phyloP scores from a whole-genome alignment of 805 yeast genomes.

The Yarrowia alimentaria region DNA sequence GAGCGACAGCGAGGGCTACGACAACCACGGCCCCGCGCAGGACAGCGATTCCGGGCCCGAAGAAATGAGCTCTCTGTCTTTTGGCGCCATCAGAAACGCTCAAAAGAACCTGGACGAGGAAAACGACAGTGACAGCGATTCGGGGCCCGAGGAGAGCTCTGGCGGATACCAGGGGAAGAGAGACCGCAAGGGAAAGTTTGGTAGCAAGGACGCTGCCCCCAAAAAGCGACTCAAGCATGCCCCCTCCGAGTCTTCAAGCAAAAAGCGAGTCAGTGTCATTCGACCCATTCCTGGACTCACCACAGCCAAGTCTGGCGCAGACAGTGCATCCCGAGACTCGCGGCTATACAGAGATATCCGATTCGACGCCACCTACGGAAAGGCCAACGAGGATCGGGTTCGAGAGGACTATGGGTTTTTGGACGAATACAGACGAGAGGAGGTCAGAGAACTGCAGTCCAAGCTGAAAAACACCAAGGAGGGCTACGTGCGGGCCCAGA shows the following conservation, averaged over 20 bases:
- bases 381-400: conserved; percentile 63
- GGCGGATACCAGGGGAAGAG: conserved; percentile 31
- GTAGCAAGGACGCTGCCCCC: conserved; percentile 14
- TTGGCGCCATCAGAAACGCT: conserved; percentile 37
- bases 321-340: conserved; percentile 30
- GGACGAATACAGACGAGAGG: conserved; percentile 79
- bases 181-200: neutral
- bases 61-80: conserved; percentile 32
- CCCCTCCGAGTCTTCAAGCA: conserved; percentile 76
- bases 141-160: conserved; percentile 31
- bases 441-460: conserved; percentile 58
- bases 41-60: conserved; percentile 20
- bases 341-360: conserved; percentile 72
- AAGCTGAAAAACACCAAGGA: conserved; percentile 44
- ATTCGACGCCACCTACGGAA: conserved; percentile 87
- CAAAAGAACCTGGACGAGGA: conserved; percentile 32
- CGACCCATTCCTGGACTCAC: conserved; percentile 59
- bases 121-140: conserved; percentile 14
- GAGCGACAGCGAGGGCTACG: conserved; percentile 9
- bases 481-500: conserved; percentile 39
- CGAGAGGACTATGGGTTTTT: conserved; percentile 80
- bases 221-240: conserved; percentile 70
- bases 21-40: neutral
- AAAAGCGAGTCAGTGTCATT: conserved; percentile 63
- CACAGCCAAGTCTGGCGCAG: conserved; percentile 36